phyloP scores from a whole-genome alignment of 2,329 filamentous ascomycete genomes.

The Trichophyton rubrum region DNA sequence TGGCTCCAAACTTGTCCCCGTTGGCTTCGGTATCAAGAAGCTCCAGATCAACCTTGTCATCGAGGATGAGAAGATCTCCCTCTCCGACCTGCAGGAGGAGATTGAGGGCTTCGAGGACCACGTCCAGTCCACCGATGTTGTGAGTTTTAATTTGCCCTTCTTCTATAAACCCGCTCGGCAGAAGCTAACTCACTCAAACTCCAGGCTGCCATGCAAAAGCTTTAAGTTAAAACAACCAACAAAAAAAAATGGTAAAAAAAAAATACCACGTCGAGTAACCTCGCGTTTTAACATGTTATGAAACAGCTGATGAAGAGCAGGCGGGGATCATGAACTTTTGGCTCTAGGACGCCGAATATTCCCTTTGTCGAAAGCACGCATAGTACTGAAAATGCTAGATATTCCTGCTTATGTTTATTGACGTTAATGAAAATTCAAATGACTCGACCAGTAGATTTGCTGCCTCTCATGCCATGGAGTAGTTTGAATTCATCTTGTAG shows the following conservation, averaged over 20 bases:
- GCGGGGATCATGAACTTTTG: not conserved
- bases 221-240: slow-evolving; percentile 43
- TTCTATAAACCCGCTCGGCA: not conserved
- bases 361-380: not conserved
- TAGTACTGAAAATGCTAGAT: not conserved
- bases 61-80: slow-evolving; percentile 90
- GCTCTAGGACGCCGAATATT: not conserved
- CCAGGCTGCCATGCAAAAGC: slow-evolving; percentile 72
- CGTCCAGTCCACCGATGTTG: slow-evolving; percentile 87
- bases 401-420: slow-evolving; percentile 2
- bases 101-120: slow-evolving; percentile 84
- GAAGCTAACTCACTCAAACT: slow-evolving; percentile 1
- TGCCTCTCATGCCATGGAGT: not conserved
- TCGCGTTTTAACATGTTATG: not conserved
- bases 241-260: not conserved
- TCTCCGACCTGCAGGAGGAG: slow-evolving; percentile 73
- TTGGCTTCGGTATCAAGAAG: slow-evolving; percentile 98
- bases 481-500: not conserved
- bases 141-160: slow-evolving; percentile 25
- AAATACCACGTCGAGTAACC: not conserved
- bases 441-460: not conserved
- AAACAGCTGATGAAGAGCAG: not conserved
- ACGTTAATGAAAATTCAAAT: slow-evolving; percentile 3
- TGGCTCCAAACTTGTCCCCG: slow-evolving; percentile 72
- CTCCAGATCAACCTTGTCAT: slow-evolving; percentile 96